These are phyloP conservation scores for Penicillium longicatenatum DNA, from an alignment of 495 filamentous ascomycete genomes.

Conservation along the genomic window DNA sequence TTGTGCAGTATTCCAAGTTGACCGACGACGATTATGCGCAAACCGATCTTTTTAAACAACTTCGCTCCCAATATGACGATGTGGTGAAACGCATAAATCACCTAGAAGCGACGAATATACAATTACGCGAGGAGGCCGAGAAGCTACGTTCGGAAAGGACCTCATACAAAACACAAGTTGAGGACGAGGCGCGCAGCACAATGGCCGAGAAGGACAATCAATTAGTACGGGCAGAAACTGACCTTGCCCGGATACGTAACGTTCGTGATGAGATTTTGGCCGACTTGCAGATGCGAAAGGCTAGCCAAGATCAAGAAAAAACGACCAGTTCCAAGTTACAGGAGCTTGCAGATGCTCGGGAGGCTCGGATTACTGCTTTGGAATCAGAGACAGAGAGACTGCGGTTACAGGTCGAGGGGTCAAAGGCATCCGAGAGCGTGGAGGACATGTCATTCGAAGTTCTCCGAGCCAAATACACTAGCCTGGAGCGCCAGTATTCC, in stretches of 20 bases:
- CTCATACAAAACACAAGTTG: conserved; percentile 73
- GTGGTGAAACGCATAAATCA: conserved; percentile 89
- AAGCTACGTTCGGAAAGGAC: conserved; percentile 84
- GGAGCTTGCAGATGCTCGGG: conserved; percentile 75
- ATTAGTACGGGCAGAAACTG: conserved; percentile 76
- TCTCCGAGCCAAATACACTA: conserved; percentile 69
- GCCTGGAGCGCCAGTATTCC: conserved; percentile 73
- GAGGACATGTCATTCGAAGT: conserved; percentile 61
- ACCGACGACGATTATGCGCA: conserved; percentile 92
- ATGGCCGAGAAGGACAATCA: conserved; percentile 79
- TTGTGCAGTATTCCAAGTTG: conserved; percentile 59
- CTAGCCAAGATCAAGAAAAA: conserved; percentile 74
- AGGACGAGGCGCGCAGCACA: conserved; percentile 70
- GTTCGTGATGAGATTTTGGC: conserved; percentile 80
- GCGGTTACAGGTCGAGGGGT: conserved; percentile 51
- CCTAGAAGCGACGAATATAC: conserved; percentile 83
- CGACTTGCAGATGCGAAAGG: conserved; percentile 77
- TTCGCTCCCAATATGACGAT: conserved; percentile 89
- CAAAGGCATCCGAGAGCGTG: conserved; percentile 42
- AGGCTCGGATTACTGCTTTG: conserved; percentile 72
- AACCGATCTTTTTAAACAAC: conserved; percentile 87
- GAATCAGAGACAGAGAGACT: conserved; percentile 81
- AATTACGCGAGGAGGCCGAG: conserved; percentile 81
- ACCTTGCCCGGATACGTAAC: conserved; percentile 80
- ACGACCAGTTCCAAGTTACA: conserved; percentile 66